Conservation (phyloP, 1,284 basidiomycete genomes). For the Cryptococcus neoformans region DNA sequence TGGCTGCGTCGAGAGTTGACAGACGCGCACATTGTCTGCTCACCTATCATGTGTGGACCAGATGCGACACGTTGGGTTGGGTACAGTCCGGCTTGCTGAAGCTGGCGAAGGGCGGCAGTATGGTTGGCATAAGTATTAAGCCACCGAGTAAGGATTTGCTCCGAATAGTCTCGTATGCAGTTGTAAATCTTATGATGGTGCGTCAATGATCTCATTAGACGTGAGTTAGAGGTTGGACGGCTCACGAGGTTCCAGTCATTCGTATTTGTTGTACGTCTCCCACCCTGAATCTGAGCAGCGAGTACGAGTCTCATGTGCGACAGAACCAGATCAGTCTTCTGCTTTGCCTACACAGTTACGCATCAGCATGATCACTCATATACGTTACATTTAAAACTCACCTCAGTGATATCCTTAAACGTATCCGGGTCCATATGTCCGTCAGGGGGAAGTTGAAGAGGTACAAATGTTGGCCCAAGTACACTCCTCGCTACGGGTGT, state of each 20-base stretch:
- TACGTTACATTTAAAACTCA: neutral
- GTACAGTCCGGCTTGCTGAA: neutral
- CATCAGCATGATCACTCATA: neutral
- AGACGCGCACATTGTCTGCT: no score
- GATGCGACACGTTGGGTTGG: no score
- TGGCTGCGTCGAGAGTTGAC: no score
- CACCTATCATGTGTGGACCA: no score
- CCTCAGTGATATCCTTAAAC: neutral
- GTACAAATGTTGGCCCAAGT: neutral
- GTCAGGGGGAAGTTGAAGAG: neutral
- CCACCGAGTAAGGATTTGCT: neutral
- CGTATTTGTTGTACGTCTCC: neutral
- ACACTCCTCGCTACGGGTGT: neutral
- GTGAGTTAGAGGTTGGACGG: no score
- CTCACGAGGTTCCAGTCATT: neutral
- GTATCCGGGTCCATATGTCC: neutral
- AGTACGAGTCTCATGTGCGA: constrained; percentile 1
- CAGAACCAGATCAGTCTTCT: neutral
- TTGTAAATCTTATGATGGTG: neutral
- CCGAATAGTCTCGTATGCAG: constrained; percentile 1
- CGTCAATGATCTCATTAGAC: neutral
- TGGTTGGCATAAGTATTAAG: neutral
- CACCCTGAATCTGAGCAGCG: neutral
- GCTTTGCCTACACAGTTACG: neutral
- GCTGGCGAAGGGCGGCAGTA: neutral